phyloP scores from a whole-genome alignment of 176 grass and related monocot species.

The Musa beccarii region DNA sequence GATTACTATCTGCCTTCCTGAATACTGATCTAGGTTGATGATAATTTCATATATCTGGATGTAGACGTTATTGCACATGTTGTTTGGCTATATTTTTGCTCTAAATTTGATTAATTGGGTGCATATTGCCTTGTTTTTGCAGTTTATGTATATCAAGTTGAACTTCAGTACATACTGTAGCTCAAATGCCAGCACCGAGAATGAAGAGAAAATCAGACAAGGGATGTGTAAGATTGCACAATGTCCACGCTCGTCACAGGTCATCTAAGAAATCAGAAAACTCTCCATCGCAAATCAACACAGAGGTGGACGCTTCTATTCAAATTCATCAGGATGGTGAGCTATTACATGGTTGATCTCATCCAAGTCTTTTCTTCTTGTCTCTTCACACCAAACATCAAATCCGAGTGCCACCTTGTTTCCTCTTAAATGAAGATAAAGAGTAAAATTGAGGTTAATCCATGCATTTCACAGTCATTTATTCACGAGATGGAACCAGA shows the following conservation, averaged over 20 bases:
- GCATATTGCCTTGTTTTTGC: constrained; percentile 23
- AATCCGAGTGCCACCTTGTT: not conserved
- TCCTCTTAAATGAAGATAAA: not conserved
- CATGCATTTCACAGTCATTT: too few relatives aligned
- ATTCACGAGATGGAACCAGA: too few relatives aligned
- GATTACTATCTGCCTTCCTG: not conserved
- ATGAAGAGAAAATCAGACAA: constrained; percentile 60
- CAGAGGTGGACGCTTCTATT: constrained; percentile 21
- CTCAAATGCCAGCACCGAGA: constrained; percentile 63
- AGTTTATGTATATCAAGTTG: constrained; percentile 66
- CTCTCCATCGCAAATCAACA: constrained; percentile 18
- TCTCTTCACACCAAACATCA: not conserved
- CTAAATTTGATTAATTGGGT: not conserved
- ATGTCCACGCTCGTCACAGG: constrained; percentile 36
- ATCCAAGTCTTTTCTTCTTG: not conserved
- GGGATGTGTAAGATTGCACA: constrained; percentile 44
- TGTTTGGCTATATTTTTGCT: not conserved
- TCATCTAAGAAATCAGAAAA: constrained; percentile 36
- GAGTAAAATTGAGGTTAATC: too few relatives aligned
- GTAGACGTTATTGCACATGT: not conserved
- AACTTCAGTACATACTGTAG: constrained; percentile 48
- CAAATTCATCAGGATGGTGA: constrained; percentile 44
- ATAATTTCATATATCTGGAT: not conserved
- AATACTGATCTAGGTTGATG: not conserved
- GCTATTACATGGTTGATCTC: not conserved